Conservation (phyloP, 2,329 filamentous ascomycete genomes). For the Daldinia sp. region DNA sequence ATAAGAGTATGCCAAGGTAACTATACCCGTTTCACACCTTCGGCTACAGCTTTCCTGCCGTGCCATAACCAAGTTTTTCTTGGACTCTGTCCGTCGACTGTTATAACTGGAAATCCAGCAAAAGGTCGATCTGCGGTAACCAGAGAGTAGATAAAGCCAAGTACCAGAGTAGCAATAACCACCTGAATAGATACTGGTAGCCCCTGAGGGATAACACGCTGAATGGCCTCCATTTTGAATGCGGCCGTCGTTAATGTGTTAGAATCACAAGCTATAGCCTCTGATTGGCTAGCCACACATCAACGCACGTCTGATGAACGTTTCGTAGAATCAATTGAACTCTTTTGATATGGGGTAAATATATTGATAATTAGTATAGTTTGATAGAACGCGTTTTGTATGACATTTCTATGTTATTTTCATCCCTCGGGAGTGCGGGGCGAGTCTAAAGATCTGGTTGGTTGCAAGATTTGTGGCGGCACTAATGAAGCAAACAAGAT, state of each 20-base stretch:
- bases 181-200: slow-evolving; percentile 49
- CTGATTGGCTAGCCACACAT: too few species aligned
- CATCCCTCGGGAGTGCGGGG: too few species aligned
- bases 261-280: background rate
- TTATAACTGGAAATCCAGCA: slow-evolving; percentile 48
- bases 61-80: slow-evolving; percentile 49
- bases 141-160: slow-evolving; percentile 48
- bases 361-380: too few species aligned
- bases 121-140: slow-evolving; percentile 46
- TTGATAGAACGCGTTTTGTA: too few species aligned
- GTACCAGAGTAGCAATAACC: slow-evolving; percentile 45
- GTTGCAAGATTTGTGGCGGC: too few species aligned
- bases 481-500: too few species aligned
- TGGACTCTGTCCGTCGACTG: slow-evolving; percentile 47
- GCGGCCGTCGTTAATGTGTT: slow-evolving; percentile 4
- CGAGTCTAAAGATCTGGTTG: too few species aligned
- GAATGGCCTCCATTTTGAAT: slow-evolving; percentile 46
- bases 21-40: slow-evolving; percentile 47
- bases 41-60: slow-evolving; percentile 43
- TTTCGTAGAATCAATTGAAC: too few species aligned
- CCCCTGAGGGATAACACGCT: slow-evolving; percentile 47
- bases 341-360: too few species aligned
- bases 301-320: too few species aligned
- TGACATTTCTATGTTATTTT: too few species aligned
- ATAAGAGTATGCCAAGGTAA: background rate